Evolutionary conservation across 768 basidiomycete species (phyloP), one percentile per base, ranked within the genome.

Genomic region (Mycena maculata): DNA sequence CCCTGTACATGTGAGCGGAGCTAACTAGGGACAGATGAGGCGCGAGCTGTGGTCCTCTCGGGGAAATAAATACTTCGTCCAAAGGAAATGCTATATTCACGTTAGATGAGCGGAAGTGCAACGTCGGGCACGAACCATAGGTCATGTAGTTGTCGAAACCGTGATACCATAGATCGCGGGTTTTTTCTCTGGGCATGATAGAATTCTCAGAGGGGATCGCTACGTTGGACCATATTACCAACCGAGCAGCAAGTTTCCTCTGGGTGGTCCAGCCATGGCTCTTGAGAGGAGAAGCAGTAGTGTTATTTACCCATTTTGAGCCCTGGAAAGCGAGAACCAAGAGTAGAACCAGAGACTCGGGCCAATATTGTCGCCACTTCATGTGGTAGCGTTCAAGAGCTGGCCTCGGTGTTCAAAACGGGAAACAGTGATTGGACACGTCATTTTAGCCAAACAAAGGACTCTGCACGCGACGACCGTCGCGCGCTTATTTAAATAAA

Each of bases 111-210:
- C n/a, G 15, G 36, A 22, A 42, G 54, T n/a, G 48, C 25, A 5
- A 42, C 33, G 39, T 20, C 15, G 73, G 23, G 18, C 27, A 76
- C 80, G 72, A 69, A 94, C 93, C 96, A 75, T 86, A 87, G 50
- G 80, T 84, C 95, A 97, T 96, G 77, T 98, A 98, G 72, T 88
- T 89, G 72, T 93, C 78, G 74, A 90, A 98, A 0, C 95, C 96
- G 82, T 97, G 95, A 74, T 93, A 91, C 92, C 94, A 98, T 6
- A 97, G 80, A 59, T 91, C 87, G 47, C 91, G 87, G 11, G 89
- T 90, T 73, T 84, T 84, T 71, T 94, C 86, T 48, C 94, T 95
- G 69, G 7, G 38, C n/a, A n/a, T n/a, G n/a, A n/a, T n/a, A 28
- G 38, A 63, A 60, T 28, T 25, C 36, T 60, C 58, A 60, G 48